Conservation (phyloP, 257 asterid species). For the Phtheirospermum japonicum region DNA sequence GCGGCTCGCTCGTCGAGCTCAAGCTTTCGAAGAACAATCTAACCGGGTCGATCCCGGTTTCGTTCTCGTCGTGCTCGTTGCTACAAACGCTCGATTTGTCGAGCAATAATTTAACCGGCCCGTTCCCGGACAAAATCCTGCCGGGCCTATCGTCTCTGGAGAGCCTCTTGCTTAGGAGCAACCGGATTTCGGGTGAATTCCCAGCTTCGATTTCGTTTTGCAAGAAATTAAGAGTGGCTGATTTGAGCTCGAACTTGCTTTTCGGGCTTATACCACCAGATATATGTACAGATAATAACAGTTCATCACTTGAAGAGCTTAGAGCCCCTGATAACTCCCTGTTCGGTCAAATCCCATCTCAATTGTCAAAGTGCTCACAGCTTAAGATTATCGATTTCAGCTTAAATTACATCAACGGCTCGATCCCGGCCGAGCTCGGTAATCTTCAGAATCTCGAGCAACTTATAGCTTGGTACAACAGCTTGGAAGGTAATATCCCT, state of each 20-base stretch:
- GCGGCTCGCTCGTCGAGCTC: conserved; percentile 67
- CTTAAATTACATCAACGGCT: conserved; percentile 75
- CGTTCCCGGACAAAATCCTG: conserved; percentile 69
- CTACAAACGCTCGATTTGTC: conserved; percentile 69
- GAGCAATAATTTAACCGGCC: conserved; percentile 67
- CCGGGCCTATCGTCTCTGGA: conserved; percentile 57
- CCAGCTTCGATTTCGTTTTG: conserved; percentile 79
- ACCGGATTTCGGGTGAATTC: conserved; percentile 57
- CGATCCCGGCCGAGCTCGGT: conserved; percentile 75
- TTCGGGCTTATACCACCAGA: conserved; percentile 69
- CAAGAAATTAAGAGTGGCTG: conserved; percentile 56
- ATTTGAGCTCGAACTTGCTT: conserved; percentile 74
- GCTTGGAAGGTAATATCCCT: conserved; percentile 72
- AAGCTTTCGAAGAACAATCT: conserved; percentile 71
- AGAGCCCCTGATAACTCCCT: conserved; percentile 72
- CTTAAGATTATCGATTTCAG: conserved; percentile 81
- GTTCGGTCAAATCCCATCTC: conserved; percentile 63
- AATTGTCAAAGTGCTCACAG: conserved; percentile 60
- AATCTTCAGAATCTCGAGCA: conserved; percentile 77
- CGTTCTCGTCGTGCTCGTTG: conserved; percentile 64
- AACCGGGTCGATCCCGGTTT: conserved; percentile 67
- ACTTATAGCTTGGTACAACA: conserved; percentile 88
- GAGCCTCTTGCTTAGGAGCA: conserved; percentile 53
- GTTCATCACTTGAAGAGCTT: conserved; percentile 67
- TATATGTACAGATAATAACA: conserved; percentile 66